These are phyloP conservation scores for Lentinula edodes DNA, from an alignment of 768 basidiomycete species.

Conservation along the genomic window DNA sequence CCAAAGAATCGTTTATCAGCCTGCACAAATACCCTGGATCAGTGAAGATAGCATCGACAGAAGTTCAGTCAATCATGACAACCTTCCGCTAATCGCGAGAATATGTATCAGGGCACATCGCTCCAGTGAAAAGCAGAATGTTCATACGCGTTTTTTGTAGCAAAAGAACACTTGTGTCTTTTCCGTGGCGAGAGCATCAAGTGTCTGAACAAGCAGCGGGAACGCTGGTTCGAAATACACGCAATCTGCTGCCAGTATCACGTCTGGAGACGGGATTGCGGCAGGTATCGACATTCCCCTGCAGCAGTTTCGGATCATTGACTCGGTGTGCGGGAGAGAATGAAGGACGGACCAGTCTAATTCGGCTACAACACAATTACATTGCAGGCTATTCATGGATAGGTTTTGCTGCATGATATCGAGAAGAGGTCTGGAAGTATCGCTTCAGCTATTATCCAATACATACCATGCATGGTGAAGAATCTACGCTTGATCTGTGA, in stretches of 20 bases:
- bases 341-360: constrained; percentile 66
- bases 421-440: constrained; percentile 55
- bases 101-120: not conserved
- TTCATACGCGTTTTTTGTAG: constrained; percentile 83
- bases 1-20: constrained; percentile 86
- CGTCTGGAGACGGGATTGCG: constrained; percentile 43
- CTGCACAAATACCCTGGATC: constrained; percentile 28
- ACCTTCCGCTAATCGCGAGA: not conserved
- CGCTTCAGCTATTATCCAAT: not conserved
- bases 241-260: constrained; percentile 89
- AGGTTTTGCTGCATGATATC: constrained; percentile 78
- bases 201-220: constrained; percentile 76
- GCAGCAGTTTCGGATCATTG: constrained; percentile 8
- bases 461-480: constrained; percentile 8
- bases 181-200: constrained; percentile 53
- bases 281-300: constrained; percentile 65
- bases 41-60: not conserved
- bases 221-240: constrained; percentile 96
- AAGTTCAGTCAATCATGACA: not conserved
- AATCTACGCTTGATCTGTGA: constrained; percentile 90
- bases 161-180: constrained; percentile 74
- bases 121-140: not conserved
- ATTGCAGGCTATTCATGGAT: constrained; percentile 51
- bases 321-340: not conserved
- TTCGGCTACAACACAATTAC: constrained; percentile 55